Evolutionary conservation across 2,329 filamentous ascomycete species (phyloP).

Genomic region (Geosmithia putterillii): DNA sequence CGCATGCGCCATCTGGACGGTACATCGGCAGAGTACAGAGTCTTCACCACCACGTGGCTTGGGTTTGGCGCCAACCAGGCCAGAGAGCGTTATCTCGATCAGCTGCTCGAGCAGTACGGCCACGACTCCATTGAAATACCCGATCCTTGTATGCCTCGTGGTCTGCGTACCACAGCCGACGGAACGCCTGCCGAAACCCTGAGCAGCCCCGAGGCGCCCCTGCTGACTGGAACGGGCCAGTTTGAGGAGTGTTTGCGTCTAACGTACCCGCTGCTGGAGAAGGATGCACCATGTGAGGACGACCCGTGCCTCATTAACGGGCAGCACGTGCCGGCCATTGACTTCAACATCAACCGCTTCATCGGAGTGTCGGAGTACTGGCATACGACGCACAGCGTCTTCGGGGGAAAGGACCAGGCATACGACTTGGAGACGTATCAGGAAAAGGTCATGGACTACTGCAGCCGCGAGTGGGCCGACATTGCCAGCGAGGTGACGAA

Average conservation of each 20-base stretch:
- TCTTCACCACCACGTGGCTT: slow-evolving; percentile 95
- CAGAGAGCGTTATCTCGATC: slow-evolving; percentile 69
- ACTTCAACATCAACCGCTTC: slow-evolving; percentile 96
- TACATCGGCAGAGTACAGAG: slow-evolving; percentile 62
- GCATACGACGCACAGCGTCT: slow-evolving; percentile 95
- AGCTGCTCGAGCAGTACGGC: slow-evolving; percentile 55
- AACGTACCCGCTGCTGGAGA: slow-evolving; percentile 79
- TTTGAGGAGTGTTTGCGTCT: slow-evolving; percentile 75
- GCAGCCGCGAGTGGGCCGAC: slow-evolving; percentile 66
- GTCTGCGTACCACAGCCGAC: slow-evolving; percentile 49
- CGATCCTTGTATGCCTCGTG: slow-evolving; percentile 81
- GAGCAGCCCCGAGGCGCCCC: slow-evolving; percentile 14
- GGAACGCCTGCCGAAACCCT: neutral
- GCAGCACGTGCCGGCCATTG: slow-evolving; percentile 85
- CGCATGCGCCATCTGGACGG: slow-evolving; percentile 78
- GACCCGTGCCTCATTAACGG: slow-evolving; percentile 83
- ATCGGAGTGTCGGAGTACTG: slow-evolving; percentile 97
- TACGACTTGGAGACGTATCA: slow-evolving; percentile 92
- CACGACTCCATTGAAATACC: slow-evolving; percentile 55
- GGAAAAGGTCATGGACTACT: slow-evolving; percentile 72
- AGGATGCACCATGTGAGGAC: slow-evolving; percentile 74
- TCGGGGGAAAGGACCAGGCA: slow-evolving; percentile 64
- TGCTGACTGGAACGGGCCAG: slow-evolving; percentile 69
- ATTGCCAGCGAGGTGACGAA: slow-evolving; percentile 57
- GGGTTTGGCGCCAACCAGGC: slow-evolving; percentile 97